Percentiles rank a stretch among this genome's conserved stretches.
Evolutionary conservation across 768 basidiomycete species (phyloP).

Genomic region (Candolleomyces aberdarensis): DNA sequence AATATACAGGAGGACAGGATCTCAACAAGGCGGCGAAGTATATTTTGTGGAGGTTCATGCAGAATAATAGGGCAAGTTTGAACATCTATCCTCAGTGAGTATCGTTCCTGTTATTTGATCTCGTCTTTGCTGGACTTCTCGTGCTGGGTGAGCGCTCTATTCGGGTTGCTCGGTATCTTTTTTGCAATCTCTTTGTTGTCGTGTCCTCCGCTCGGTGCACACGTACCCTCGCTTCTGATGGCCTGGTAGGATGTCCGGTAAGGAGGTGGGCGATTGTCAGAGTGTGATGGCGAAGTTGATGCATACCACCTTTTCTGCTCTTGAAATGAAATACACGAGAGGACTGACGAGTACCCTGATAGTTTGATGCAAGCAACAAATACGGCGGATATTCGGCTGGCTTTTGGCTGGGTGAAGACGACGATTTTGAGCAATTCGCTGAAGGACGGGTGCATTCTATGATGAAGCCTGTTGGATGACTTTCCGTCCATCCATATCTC

Average conservation of each 20-base stretch:
- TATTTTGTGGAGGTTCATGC: slow-evolving; percentile 93
- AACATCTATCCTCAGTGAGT: slow-evolving; percentile 72
- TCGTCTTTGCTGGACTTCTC: too few species aligned
- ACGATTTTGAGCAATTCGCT: slow-evolving; percentile 88
- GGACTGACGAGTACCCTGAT: neutral
- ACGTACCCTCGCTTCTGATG: too few species aligned
- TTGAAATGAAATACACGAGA: too few species aligned
- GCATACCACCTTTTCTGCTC: too few species aligned
- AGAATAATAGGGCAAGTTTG: slow-evolving; percentile 78
- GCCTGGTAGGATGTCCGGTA: too few species aligned
- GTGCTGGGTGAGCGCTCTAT: too few species aligned
- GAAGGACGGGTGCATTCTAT: slow-evolving; percentile 80
- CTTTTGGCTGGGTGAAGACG: slow-evolving; percentile 88
- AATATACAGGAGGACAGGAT: slow-evolving; percentile 85
- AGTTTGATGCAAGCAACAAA: slow-evolving; percentile 89
- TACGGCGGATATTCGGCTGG: slow-evolving; percentile 76
- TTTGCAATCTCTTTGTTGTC: too few species aligned
- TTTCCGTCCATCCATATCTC: too few species aligned
- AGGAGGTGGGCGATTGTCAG: too few species aligned
- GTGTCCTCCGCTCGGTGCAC: too few species aligned
- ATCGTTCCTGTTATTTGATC: neutral
- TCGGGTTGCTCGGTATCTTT: too few species aligned
- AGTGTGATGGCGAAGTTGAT: too few species aligned
- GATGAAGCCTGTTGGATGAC: neutral
- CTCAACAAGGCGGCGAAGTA: slow-evolving; percentile 95